phyloP scores from a whole-genome alignment of 306 rosid species.

The Cucumis cinereus region DNA sequence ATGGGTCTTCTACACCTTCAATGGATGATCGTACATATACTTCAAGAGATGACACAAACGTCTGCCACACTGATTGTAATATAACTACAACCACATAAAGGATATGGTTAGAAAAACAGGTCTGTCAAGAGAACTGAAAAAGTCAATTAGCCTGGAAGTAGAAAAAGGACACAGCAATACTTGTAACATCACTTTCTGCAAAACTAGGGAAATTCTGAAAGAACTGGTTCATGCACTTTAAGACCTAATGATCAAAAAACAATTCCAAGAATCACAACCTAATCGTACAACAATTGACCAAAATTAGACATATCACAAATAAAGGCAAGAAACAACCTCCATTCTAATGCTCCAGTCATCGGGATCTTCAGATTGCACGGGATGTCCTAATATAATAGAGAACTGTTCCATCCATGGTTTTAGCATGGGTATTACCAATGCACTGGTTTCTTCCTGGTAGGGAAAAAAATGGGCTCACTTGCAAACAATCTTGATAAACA shows the following conservation, averaged over 20 bases:
- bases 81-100: conserved; percentile 41
- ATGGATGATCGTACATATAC: conserved; percentile 62
- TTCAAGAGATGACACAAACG: conserved; percentile 60
- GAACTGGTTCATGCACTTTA: conserved; percentile 93
- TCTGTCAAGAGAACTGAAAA: conserved; percentile 8
- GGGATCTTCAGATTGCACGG: conserved; percentile 79
- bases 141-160: conserved; percentile 6
- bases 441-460: conserved; percentile 62
- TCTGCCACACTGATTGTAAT: conserved; percentile 74
- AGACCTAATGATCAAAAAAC: conserved; percentile 37
- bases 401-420: conserved; percentile 86
- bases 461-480: conserved; percentile 16
- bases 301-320: background rate
- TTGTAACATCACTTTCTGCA: conserved; percentile 51
- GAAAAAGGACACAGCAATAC: conserved; percentile 26
- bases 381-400: conserved; percentile 46
- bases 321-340: conserved; percentile 42
- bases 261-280: conserved; percentile 4
- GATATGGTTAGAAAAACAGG: conserved; percentile 7
- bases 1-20: conserved; percentile 65
- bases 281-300: background rate
- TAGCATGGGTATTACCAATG: conserved; percentile 49
- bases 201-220: conserved; percentile 68
- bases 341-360: conserved; percentile 83
- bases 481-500: conserved; percentile 3